phyloP scores from a whole-genome alignment of 1,139 yeast genomes.

The Suhomyces terraborum region DNA sequence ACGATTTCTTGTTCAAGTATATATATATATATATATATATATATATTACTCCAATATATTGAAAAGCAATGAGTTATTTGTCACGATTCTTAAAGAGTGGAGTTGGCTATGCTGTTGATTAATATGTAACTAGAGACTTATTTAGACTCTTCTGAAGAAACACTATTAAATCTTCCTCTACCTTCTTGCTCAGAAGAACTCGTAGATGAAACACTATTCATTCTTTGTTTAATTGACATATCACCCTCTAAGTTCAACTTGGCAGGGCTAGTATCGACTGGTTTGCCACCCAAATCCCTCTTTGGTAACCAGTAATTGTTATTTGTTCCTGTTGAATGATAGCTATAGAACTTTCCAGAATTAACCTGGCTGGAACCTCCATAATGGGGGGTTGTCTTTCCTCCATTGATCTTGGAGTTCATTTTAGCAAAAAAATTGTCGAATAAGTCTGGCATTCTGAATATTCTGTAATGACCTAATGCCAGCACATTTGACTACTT shows the following conservation, averaged over 20 bases:
- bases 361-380: slow-evolving; percentile 39
- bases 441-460: slow-evolving; percentile 44
- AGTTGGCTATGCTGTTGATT: too few species aligned
- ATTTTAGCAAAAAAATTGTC: slow-evolving; percentile 42
- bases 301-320: slow-evolving; percentile 45
- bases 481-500: background rate
- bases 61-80: too few species aligned
- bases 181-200: slow-evolving; percentile 15
- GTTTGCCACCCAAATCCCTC: slow-evolving; percentile 8
- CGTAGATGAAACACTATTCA: slow-evolving; percentile 26
- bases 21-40: slow-evolving; percentile 22
- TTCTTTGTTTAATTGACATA: slow-evolving; percentile 19
- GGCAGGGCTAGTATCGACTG: slow-evolving; percentile 6
- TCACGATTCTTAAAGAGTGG: too few species aligned
- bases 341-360: slow-evolving; percentile 40
- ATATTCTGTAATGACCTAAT: background rate
- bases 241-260: slow-evolving; percentile 2
- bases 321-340: slow-evolving; percentile 39
- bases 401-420: slow-evolving; percentile 37
- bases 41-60: slow-evolving; percentile 19
- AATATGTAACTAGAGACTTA: background rate
- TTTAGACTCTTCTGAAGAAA: slow-evolving; percentile 10
- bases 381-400: slow-evolving; percentile 35
- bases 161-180: slow-evolving; percentile 22
- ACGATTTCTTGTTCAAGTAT: slow-evolving; percentile 22